Evolutionary conservation across 2,329 filamentous ascomycete species (phyloP).

Genomic region (Arthrobotrys entomopaga): DNA sequence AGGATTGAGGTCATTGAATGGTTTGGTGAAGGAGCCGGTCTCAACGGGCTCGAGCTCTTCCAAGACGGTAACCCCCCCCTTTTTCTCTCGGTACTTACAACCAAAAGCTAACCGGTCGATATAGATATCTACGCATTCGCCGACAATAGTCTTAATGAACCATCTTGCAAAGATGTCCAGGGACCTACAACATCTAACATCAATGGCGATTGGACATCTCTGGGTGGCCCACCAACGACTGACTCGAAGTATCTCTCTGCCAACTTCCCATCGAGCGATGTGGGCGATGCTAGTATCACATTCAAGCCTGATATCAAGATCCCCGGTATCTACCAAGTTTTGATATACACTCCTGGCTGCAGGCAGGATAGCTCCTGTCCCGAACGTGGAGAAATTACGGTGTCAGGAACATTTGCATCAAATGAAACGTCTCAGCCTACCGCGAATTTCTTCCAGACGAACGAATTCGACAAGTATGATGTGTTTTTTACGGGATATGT

Average conservation of each 20-base stretch:
- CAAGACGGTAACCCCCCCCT: constrained; percentile 70
- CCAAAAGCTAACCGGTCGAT: constrained; percentile 51
- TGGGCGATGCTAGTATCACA: constrained; percentile 71
- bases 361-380: constrained; percentile 79
- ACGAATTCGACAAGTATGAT: constrained; percentile 96
- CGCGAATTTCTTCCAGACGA: constrained; percentile 81
- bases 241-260: constrained; percentile 80
- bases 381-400: constrained; percentile 80
- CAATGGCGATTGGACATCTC: constrained; percentile 78
- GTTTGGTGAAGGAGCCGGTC: constrained; percentile 85
- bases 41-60: constrained; percentile 87
- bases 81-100: neutral
- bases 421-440: constrained; percentile 62
- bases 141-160: constrained; percentile 87
- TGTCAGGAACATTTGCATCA: constrained; percentile 76
- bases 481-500: constrained; percentile 87
- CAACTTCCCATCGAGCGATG: constrained; percentile 69
- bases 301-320: constrained; percentile 86
- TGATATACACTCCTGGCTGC: constrained; percentile 92
- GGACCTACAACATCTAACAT: constrained; percentile 73
- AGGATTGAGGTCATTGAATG: constrained; percentile 85
- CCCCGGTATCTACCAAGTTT: constrained; percentile 90
- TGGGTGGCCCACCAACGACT: constrained; percentile 62
- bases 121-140: constrained; percentile 83
- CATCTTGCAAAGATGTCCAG: constrained; percentile 75